phyloP scores from a whole-genome alignment of 2,329 filamentous ascomycete species.

The Macrophomina pseudophaseolina region DNA sequence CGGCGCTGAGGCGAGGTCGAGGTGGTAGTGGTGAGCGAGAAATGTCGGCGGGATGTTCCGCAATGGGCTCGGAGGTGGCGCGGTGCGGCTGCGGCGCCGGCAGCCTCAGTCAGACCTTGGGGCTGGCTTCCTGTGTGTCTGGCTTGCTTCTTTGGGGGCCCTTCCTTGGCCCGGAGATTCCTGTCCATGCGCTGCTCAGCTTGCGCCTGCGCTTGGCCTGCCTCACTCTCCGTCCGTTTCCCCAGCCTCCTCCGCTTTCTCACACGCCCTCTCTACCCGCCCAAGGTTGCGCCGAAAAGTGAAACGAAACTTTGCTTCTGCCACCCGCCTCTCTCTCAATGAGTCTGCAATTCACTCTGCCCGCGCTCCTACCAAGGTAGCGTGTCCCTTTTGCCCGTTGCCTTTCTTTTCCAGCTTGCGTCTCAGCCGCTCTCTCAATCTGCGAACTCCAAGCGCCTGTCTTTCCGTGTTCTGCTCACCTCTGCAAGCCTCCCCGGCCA shows the following conservation, averaged over 20 bases:
- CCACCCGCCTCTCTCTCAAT: conserved; percentile 7
- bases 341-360: conserved; percentile 3
- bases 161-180: conserved; percentile 21
- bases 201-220: conserved; percentile 13
- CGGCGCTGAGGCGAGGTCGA: conserved; percentile 19
- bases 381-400: conserved; percentile 37
- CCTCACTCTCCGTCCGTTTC: conserved; percentile 18
- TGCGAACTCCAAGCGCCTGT: conserved; percentile 8
- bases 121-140: not conserved
- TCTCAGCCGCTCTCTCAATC: conserved; percentile 29
- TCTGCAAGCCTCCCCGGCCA: conserved; percentile 19
- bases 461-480: conserved; percentile 28
- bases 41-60: conserved; percentile 20
- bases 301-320: conserved; percentile 15
- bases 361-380: conserved; percentile 27
- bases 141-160: not conserved
- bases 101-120: conserved; percentile 15
- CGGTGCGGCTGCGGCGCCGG: conserved; percentile 23
- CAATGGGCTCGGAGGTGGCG: conserved; percentile 16
- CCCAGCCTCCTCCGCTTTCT: conserved; percentile 23
- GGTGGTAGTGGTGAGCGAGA: conserved; percentile 23
- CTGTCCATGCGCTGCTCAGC: conserved; percentile 18
- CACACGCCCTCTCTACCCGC: not conserved
- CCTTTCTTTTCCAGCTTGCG: conserved; percentile 20
- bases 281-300: conserved; percentile 15